These are phyloP conservation scores for Lentinula sp. DNA, from an alignment of 768 basidiomycete species.

Conservation along the genomic window DNA sequence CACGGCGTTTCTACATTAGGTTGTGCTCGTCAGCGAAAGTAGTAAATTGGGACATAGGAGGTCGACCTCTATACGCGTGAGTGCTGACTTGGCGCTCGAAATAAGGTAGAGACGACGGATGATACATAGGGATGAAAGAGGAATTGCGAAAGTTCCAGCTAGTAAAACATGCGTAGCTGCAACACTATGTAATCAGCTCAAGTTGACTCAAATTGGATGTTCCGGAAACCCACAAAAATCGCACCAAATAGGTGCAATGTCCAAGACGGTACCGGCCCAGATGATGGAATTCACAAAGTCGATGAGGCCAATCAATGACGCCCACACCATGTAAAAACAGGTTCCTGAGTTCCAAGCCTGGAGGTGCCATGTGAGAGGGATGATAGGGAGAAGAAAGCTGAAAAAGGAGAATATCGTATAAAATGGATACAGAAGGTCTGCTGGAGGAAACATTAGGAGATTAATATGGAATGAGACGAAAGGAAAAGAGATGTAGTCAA, in stretches of 20 bases:
- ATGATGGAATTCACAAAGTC: constrained; percentile 38
- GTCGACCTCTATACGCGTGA: background rate
- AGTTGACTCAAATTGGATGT: background rate
- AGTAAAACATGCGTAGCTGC: background rate
- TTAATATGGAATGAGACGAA: background rate
- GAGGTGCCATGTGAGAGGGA: constrained; percentile 39
- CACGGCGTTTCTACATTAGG: constrained; percentile 27
- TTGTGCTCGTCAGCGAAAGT: background rate
- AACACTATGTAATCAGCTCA: background rate
- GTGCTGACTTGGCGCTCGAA: background rate
- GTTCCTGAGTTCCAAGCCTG: constrained; percentile 36
- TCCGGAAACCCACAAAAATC: constrained; percentile 35
- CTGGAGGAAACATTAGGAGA: background rate
- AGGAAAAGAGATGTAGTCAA: background rate
- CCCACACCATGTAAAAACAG: constrained; percentile 34
- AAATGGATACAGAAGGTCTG: constrained; percentile 9
- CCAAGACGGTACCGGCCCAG: constrained; percentile 31
- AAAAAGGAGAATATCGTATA: constrained; percentile 24
- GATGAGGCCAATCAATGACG: constrained; percentile 21
- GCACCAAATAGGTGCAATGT: constrained; percentile 43
- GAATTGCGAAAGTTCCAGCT: background rate
- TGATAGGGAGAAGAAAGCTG: constrained; percentile 27
- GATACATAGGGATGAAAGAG: constrained; percentile 10
- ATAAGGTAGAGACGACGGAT: constrained; percentile 15
- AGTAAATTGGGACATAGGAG: background rate